phyloP scores from a whole-genome alignment of 2,329 filamentous ascomycete genomes.

The Aspergillus sp. region DNA sequence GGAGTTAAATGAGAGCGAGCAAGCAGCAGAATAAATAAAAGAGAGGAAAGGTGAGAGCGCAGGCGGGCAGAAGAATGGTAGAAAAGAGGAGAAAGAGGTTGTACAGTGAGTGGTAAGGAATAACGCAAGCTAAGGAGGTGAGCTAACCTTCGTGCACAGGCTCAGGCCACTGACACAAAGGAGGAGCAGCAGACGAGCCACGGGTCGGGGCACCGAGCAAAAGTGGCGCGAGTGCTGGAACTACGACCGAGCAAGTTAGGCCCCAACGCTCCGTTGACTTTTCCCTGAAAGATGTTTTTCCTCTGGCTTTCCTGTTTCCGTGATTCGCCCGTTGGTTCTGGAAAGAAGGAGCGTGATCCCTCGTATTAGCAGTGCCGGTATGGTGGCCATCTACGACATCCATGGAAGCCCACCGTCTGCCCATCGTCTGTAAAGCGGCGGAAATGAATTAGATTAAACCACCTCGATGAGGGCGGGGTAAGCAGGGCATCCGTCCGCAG shows the following conservation, averaged over 20 bases:
- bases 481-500: slow-evolving; percentile 2
- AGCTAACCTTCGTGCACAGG: slow-evolving; percentile 13
- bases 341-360: slow-evolving; percentile 8
- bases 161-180: slow-evolving; percentile 20
- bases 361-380: slow-evolving; percentile 2
- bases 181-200: slow-evolving; percentile 24
- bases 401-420: slow-evolving; percentile 3
- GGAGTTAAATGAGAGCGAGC: slow-evolving; percentile 12
- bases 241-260: slow-evolving; percentile 14
- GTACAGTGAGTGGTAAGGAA: slow-evolving; percentile 16
- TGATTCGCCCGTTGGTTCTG: slow-evolving; percentile 1
- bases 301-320: background rate
- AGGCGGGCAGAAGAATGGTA: slow-evolving; percentile 14
- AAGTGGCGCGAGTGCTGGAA: slow-evolving; percentile 24
- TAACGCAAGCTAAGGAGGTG: slow-evolving; percentile 21
- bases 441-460: slow-evolving; percentile 10
- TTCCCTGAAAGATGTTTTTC: slow-evolving; percentile 2
- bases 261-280: background rate
- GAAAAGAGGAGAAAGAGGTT: slow-evolving; percentile 19
- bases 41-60: slow-evolving; percentile 10
- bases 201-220: slow-evolving; percentile 24
- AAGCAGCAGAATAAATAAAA: slow-evolving; percentile 15
- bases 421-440: background rate
- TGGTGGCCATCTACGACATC: slow-evolving; percentile 5
- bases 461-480: slow-evolving; percentile 19